Evolutionary conservation across 495 filamentous ascomycete genomes (phyloP).

Genomic region (Neurospora hispaniola): DNA sequence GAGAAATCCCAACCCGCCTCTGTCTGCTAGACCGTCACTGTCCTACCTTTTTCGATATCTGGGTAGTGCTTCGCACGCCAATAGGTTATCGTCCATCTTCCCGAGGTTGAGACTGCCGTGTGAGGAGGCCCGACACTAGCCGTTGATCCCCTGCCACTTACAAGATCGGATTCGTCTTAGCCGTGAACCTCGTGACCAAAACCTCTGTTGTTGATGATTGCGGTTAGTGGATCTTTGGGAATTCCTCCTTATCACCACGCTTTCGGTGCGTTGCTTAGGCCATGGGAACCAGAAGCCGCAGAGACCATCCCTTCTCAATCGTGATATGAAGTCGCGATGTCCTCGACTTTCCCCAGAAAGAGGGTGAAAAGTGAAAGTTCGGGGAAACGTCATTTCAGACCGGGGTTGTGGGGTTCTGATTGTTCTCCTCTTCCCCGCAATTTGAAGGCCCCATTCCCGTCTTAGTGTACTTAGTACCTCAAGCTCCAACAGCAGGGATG

Average conservation of each 20-base stretch:
- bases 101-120: not conserved
- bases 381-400: not conserved
- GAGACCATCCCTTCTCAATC: not conserved
- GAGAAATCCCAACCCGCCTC: not conserved
- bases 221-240: not conserved
- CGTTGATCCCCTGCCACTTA: constrained; percentile 3
- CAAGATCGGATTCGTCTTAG: not conserved
- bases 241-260: not conserved
- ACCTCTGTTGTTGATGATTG: not conserved
- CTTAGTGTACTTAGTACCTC: not conserved
- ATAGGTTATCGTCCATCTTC: not conserved
- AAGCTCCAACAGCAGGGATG: not conserved
- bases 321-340: not conserved
- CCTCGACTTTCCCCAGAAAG: not conserved
- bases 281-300: not conserved
- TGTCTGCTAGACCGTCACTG: not conserved
- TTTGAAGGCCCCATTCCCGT: not conserved
- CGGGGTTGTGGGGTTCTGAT: not conserved
- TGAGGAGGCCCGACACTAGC: constrained; percentile 16
- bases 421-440: not conserved
- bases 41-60: not conserved
- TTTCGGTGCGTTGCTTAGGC: not conserved
- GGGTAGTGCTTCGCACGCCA: not conserved
- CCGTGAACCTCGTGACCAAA: not conserved
- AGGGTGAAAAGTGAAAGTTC: not conserved